Evolutionary conservation across 345 rosid species (phyloP), one percentile per base, ranked within the genome.

Genomic region (Gossypium thurberi): DNA sequence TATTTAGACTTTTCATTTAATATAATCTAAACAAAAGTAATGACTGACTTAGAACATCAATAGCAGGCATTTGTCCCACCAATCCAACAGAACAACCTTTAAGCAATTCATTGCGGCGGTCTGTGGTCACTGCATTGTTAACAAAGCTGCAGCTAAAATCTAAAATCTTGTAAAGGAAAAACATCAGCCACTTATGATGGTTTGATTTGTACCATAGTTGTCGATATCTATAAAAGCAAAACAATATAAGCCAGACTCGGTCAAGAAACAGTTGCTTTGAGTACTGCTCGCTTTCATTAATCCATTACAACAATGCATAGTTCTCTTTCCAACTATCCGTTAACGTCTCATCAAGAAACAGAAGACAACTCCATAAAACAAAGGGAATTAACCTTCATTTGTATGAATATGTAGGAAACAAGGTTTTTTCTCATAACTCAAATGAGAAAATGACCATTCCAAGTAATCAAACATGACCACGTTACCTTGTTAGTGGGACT

Each of bases 121-220:
- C 42, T 3, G 42, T 1, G 42, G 40, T 47, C 43, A 14, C 71
- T 25, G 55, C 10, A 14, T 23, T 47, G 42, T 67, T 48, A 67
- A 67, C 42, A 47, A 42, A 14, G 6, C 13, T 67, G 71, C 71
- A 23, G 43, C 21, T 21, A 21, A 21, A 21, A 21, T 21, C 57
- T 23, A 25, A 47, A 68, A 47, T 15, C 8, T 14, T 14, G 42
- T 4, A 25, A 14, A 48, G 26, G 25, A 50, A 28, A 50, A 25
- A 68, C 5, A 67, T 67, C 43, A 25, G 28, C 57, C 71, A 67
- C 71, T 8, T 14, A 48, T 15, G 57, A 56, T 67, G 56, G 42
- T 48, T 67, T 67, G 57, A 48, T 48, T 25, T 8, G 14, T 15
- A 48, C 55, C 43, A 14, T 47, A 47, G 57, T 6, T 48, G 3